Evolutionary conservation across 2,329 filamentous ascomycete genomes (phyloP), one percentile per base, ranked within the genome.

Genomic region (Lachnellula occidentalis): DNA sequence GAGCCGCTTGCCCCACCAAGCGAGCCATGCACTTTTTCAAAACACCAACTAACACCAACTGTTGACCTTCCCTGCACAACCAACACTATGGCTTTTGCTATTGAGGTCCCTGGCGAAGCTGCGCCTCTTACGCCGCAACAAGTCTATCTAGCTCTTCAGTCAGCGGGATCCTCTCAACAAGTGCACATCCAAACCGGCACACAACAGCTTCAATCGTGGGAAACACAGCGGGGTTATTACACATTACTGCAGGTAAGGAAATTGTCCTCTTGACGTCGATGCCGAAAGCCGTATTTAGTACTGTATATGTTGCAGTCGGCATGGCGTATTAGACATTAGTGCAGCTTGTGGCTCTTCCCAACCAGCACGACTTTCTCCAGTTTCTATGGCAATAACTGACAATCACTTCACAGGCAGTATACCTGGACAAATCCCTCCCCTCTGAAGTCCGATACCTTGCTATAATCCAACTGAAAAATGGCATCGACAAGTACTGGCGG

Each of bases 401-500:
- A n/a, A 7, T 51, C n/a, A 45, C 46, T n/a, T 31, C 31, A 3
- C 66, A 95, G 86, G 80, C 86, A 63, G 81, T 90, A 36, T 96
- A 92, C 69, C 79, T 96, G 59, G 88, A 96, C 73, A 84, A 83
- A 58, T 83, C 83, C 2, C 75, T 95, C 1, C 88, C 90, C 1
- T 73, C 82, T 55, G 86, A 95, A 65, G 81, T 92, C 51, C 88
- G 94, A 58, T 91, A 95, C 66, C 84, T 96, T 11, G 88, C 92
- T 52, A 83, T 97, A 55, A 96, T 97, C 62, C 89, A 96, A 69
- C 79, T 99, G 51, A 97, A 97, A 70, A 96, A 97, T 70, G 94
- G 92, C 53, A 92, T 97, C 71, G 92, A 97, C 69, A 91, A 87
- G 69, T 90, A 91, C 71, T 99, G 94, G 94, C 82, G 94, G 67